These are phyloP conservation scores for Dothidotthia symphoricarpi DNA, from an alignment of 2,329 filamentous ascomycete genomes.

Conservation along the genomic window DNA sequence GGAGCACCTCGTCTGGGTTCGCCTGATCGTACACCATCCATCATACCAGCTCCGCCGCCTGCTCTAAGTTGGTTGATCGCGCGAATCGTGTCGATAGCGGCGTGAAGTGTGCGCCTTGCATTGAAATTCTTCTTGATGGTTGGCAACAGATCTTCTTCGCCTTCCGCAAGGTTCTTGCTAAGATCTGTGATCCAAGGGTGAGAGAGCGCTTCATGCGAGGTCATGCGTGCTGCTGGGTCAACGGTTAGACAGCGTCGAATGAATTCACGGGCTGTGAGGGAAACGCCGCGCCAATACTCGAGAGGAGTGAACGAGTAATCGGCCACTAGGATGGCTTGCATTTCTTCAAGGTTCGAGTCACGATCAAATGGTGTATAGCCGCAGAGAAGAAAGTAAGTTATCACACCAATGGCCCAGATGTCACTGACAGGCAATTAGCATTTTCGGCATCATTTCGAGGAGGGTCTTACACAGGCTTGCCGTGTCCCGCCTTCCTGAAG, in stretches of 20 bases:
- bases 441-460: neutral
- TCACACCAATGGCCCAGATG: conserved; percentile 97
- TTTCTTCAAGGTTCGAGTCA: conserved; percentile 96
- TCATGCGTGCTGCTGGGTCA: conserved; percentile 83
- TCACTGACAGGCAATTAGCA: conserved; percentile 54
- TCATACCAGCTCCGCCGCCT: conserved; percentile 58
- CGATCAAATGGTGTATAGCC: conserved; percentile 98
- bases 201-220: conserved; percentile 72
- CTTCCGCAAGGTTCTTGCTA: conserved; percentile 45
- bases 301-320: conserved; percentile 93
- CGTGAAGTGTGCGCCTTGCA: conserved; percentile 62
- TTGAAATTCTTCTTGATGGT: conserved; percentile 72
- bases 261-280: conserved; percentile 79
- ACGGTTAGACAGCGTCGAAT: conserved; percentile 89
- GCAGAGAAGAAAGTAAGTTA: conserved; percentile 97
- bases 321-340: conserved; percentile 96
- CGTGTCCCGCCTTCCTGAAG: conserved; percentile 97
- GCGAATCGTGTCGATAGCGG: conserved; percentile 66
- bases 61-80: conserved; percentile 67
- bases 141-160: conserved; percentile 57
- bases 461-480: conserved; percentile 79
- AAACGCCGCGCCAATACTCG: conserved; percentile 96
- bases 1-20: conserved; percentile 50
- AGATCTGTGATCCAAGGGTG: conserved; percentile 65
- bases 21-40: conserved; percentile 59